These are phyloP conservation scores for Aspergillus sp. DNA, from an alignment of 2,329 filamentous ascomycete genomes.

Conservation along the genomic window DNA sequence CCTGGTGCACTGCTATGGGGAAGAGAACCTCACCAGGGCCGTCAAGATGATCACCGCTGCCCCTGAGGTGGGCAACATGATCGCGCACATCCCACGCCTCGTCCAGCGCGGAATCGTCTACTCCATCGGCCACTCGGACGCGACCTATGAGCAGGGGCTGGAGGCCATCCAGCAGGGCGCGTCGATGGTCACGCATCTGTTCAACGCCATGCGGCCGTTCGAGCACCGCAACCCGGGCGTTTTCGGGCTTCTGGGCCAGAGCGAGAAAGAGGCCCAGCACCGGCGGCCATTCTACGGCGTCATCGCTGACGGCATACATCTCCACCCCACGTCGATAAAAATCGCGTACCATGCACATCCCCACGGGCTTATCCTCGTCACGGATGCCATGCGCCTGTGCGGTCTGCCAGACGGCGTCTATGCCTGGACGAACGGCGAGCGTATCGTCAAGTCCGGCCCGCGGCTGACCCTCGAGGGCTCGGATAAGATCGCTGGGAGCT, in stretches of 20 bases:
- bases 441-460: constrained; percentile 54
- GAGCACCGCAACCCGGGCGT: constrained; percentile 87
- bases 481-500: constrained; percentile 66
- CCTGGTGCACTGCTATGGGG: constrained; percentile 50
- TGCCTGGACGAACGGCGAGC: constrained; percentile 69
- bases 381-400: constrained; percentile 82
- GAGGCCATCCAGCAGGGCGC: constrained; percentile 64
- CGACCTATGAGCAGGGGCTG: constrained; percentile 74
- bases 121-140: constrained; percentile 79
- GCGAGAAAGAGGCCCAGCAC: constrained; percentile 32
- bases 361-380: constrained; percentile 77
- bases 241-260: constrained; percentile 72
- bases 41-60: constrained; percentile 81
- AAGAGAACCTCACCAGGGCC: constrained; percentile 49
- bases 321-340: constrained; percentile 80
- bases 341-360: constrained; percentile 84
- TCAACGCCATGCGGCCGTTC: constrained; percentile 87
- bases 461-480: constrained; percentile 70
- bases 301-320: constrained; percentile 82
- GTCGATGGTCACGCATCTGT: constrained; percentile 85
- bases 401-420: constrained; percentile 79
- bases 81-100: constrained; percentile 59
- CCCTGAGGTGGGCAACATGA: constrained; percentile 68
- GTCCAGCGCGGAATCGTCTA: constrained; percentile 60
- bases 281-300: constrained; percentile 69